Percentiles rank a stretch among this genome's conserved stretches.
Conservation (phyloP, 306 rosid species). For the Sechiopsis laciniata region DNA sequence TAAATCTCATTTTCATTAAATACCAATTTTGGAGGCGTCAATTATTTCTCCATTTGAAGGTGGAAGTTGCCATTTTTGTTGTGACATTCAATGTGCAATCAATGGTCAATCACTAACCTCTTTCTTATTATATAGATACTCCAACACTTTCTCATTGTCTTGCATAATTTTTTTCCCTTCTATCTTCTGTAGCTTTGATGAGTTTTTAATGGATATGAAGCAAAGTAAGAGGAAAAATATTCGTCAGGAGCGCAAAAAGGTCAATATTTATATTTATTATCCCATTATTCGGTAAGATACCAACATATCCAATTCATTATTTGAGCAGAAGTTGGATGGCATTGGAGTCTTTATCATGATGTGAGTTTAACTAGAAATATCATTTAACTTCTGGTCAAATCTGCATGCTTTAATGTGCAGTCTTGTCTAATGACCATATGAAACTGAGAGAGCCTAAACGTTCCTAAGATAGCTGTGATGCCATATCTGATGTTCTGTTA, state of each 20-base stretch:
- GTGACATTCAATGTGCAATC: slow-evolving; percentile 6
- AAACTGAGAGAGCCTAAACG: neutral
- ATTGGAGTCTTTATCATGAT: neutral
- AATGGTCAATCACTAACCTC: neutral
- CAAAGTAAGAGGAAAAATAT: slow-evolving; percentile 91
- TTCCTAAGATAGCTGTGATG: neutral
- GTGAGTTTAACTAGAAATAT: neutral
- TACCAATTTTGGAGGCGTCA: neutral
- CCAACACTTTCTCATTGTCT: neutral
- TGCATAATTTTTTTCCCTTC: neutral
- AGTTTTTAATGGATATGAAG: slow-evolving; percentile 94
- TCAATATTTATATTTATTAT: slow-evolving; percentile 25
- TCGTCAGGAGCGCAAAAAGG: slow-evolving; percentile 96
- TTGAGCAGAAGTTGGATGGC: slow-evolving; percentile 6
- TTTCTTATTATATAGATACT: neutral
- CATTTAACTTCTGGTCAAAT: slow-evolving; percentile 9
- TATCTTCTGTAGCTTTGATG: slow-evolving; percentile 63
- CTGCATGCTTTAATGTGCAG: neutral
- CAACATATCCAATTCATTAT: neutral
- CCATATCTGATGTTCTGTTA: neutral
- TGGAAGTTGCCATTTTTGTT: neutral
- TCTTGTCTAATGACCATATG: neutral
- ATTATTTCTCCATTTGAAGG: neutral
- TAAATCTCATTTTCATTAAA: neutral
- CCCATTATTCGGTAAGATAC: slow-evolving; percentile 13